phyloP scores from a whole-genome alignment of 164 flowering plant genomes.

The Umbellularia californica region DNA sequence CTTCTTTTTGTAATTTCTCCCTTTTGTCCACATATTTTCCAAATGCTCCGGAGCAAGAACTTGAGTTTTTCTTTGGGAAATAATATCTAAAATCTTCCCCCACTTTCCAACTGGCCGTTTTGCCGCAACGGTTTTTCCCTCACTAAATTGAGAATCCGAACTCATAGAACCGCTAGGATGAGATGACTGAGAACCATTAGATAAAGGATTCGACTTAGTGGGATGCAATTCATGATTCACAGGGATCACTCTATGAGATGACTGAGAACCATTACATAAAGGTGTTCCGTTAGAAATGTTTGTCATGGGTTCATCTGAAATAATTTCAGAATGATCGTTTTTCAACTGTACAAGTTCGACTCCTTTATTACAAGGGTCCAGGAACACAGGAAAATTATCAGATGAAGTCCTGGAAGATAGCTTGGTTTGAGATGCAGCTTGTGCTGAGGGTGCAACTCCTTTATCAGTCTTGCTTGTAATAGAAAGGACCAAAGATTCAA shows the following conservation, averaged over 20 bases:
- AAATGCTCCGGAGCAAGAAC: constrained; percentile 94
- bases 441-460: constrained; percentile 29
- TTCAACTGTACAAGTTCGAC: constrained; percentile 89
- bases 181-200: constrained; percentile 51
- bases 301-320: constrained; percentile 17
- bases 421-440: constrained; percentile 39
- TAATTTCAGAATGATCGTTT: constrained; percentile 33
- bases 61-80: constrained; percentile 70
- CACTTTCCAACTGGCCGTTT: constrained; percentile 74
- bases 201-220: neutral
- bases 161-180: constrained; percentile 61
- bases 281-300: constrained; percentile 26
- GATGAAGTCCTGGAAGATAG: constrained; percentile 41
- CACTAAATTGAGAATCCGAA: constrained; percentile 23
- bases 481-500: constrained; percentile 60
- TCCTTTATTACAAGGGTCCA: constrained; percentile 67
- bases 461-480: constrained; percentile 40
- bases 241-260: constrained; percentile 12
- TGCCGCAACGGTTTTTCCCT: constrained; percentile 27
- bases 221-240: neutral
- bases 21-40: constrained; percentile 97
- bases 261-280: constrained; percentile 61
- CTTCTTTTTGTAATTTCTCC: constrained; percentile 67
- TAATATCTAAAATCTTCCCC: constrained; percentile 74
- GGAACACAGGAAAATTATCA: constrained; percentile 52